A percentile compares a stretch with the other conserved stretches of the same genome.
These are phyloP conservation scores for Trichoderma simmonsii DNA, from an alignment of 2,329 filamentous ascomycete species.

Conservation along the genomic window DNA sequence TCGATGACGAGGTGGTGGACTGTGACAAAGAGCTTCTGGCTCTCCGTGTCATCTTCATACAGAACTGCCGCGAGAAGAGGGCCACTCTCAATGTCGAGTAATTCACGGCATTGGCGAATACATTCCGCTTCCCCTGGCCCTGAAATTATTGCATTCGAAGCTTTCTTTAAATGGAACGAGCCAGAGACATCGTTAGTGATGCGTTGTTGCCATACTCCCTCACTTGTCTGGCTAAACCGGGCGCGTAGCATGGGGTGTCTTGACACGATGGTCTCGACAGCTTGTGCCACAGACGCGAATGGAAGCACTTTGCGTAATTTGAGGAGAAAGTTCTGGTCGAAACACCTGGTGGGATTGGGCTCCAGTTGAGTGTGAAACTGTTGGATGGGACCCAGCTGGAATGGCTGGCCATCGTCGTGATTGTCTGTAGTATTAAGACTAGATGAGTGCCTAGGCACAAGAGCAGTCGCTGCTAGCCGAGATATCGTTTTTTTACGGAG, in stretches of 20 bases:
- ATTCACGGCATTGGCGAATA: too few species aligned
- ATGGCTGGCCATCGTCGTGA: too few species aligned
- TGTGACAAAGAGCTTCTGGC: not conserved
- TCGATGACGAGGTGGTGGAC: constrained; percentile 22
- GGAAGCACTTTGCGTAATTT: not conserved
- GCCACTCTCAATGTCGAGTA: not conserved
- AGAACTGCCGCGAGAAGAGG: not conserved
- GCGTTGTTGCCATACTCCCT: not conserved
- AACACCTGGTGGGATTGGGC: not conserved
- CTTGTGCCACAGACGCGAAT: not conserved
- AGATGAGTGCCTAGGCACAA: too few species aligned
- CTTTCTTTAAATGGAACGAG: not conserved
- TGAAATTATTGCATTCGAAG: too few species aligned
- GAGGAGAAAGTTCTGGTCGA: constrained; percentile 17
- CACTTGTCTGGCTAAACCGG: not conserved
- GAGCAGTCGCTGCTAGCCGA: too few species aligned
- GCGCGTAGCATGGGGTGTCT: not conserved
- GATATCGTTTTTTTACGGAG: too few species aligned
- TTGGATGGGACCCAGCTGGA: too few species aligned
- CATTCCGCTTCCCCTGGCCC: not conserved
- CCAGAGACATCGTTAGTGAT: not conserved
- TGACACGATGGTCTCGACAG: not conserved
- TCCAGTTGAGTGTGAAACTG: not conserved
- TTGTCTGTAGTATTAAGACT: too few species aligned
- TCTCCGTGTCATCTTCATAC: not conserved